These are phyloP conservation scores for Nannizziopsis barbatae DNA, from an alignment of 2,329 filamentous ascomycete species.

Conservation along the genomic window DNA sequence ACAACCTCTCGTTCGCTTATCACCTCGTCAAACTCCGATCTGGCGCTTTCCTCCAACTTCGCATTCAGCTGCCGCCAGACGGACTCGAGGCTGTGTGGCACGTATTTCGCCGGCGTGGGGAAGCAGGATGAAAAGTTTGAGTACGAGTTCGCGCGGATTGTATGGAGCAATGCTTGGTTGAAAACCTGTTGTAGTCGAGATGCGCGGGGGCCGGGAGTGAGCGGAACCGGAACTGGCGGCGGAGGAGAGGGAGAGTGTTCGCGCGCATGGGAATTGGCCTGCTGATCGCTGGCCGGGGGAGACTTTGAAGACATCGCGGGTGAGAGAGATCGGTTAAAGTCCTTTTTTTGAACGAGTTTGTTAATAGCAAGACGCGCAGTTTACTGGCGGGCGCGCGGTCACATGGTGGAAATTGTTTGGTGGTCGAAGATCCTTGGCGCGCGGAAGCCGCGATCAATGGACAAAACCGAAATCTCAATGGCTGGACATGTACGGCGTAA, in stretches of 20 bases:
- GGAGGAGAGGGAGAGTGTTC: constrained; percentile 41
- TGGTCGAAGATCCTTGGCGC: not conserved
- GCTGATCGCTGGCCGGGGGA: constrained; percentile 1
- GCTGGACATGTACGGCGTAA: too few relatives aligned
- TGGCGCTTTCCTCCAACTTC: constrained; percentile 47
- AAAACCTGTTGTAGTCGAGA: constrained; percentile 51
- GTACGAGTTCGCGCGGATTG: constrained; percentile 50
- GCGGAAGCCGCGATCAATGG: not conserved
- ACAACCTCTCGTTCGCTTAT: constrained; percentile 47
- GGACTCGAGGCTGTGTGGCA: constrained; percentile 45
- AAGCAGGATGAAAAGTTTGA: constrained; percentile 54
- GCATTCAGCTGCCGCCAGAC: constrained; percentile 49
- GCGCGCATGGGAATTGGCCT: constrained; percentile 1
- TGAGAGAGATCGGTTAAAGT: too few relatives aligned
- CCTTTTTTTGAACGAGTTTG: too few relatives aligned
- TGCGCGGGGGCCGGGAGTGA: constrained; percentile 49
- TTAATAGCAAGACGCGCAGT: too few relatives aligned
- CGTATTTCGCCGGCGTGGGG: constrained; percentile 49
- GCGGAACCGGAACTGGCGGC: constrained; percentile 42
- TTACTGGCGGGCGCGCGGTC: not conserved
- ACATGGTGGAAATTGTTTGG: not conserved
- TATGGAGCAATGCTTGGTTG: constrained; percentile 47
- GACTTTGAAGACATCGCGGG: not conserved
- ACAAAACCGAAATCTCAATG: too few relatives aligned
- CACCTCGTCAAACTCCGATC: constrained; percentile 51